Percentiles rank a stretch among this genome's conserved stretches.
phyloP scores from a whole-genome alignment of 129 eudicot species.

The Flaveria bidentis region DNA sequence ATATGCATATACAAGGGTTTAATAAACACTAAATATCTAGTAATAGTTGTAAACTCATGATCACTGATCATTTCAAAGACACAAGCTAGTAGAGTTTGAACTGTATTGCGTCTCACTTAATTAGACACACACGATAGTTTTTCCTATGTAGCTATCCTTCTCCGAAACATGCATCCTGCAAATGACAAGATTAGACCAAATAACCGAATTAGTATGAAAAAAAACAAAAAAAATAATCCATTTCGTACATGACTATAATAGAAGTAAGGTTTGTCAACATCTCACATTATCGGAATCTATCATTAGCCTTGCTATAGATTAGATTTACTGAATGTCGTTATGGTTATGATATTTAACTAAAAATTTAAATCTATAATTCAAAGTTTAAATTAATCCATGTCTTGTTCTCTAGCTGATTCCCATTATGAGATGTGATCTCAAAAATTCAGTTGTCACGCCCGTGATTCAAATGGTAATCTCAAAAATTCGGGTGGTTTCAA shows the following conservation, averaged over 20 bases:
- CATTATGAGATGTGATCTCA: no score
- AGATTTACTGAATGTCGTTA: no score
- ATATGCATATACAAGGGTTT: background rate
- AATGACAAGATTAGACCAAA: conserved; percentile 2
- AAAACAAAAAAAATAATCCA: background rate
- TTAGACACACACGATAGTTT: no score
- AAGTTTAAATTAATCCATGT: background rate
- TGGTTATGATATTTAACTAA: background rate
- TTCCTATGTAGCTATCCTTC: background rate
- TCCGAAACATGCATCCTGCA: conserved; percentile 21
- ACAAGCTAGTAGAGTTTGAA: background rate
- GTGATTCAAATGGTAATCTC: background rate
- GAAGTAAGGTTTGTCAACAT: no score
- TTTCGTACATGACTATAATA: no score
- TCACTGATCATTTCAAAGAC: background rate
- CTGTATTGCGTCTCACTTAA: background rate
- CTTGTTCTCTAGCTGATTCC: background rate
- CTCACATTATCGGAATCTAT: no score
- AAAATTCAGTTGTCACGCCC: no score
- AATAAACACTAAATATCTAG: background rate
- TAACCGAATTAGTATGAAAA: background rate
- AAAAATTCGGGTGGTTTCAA: background rate
- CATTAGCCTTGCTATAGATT: no score
- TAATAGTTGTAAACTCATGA: background rate
- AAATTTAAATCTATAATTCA: background rate